Conservation (phyloP, 2,329 filamentous ascomycete species). For the Arachnomyces sp. region DNA sequence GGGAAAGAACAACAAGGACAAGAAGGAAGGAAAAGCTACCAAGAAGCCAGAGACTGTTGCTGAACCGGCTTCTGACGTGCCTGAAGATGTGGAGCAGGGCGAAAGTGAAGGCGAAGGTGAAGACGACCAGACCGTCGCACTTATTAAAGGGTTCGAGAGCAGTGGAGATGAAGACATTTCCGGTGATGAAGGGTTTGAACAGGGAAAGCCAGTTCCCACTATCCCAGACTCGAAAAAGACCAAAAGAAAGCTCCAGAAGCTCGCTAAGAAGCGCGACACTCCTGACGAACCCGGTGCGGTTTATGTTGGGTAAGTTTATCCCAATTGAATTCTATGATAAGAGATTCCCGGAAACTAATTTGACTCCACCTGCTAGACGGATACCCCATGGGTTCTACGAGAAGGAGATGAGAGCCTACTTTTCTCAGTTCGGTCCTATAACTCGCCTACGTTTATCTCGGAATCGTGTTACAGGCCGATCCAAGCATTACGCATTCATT, state of each 20-base stretch:
- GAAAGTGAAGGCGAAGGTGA: slow-evolving; percentile 30
- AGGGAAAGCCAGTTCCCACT: slow-evolving; percentile 35
- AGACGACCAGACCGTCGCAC: slow-evolving; percentile 47
- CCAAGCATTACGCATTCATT: slow-evolving; percentile 91
- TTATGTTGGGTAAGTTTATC: slow-evolving; percentile 61
- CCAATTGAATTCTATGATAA: not conserved
- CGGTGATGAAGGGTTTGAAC: slow-evolving; percentile 40
- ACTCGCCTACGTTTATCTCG: slow-evolving; percentile 72
- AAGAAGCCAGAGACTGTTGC: slow-evolving; percentile 23
- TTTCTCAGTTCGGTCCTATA: slow-evolving; percentile 85
- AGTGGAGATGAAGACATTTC: slow-evolving; percentile 43
- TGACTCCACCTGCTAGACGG: slow-evolving; percentile 41
- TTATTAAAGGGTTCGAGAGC: slow-evolving; percentile 51
- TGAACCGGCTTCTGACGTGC: slow-evolving; percentile 25
- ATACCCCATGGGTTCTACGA: slow-evolving; percentile 97
- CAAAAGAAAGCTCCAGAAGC: slow-evolving; percentile 45
- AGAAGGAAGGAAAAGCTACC: slow-evolving; percentile 11
- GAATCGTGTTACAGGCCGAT: slow-evolving; percentile 83
- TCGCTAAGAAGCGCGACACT: slow-evolving; percentile 39
- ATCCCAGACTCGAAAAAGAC: slow-evolving; percentile 40
- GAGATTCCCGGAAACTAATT: slow-evolving; percentile 13
- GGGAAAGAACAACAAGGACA: slow-evolving; percentile 14
- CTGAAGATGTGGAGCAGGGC: slow-evolving; percentile 18
- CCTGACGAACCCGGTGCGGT: slow-evolving; percentile 61
- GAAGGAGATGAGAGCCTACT: slow-evolving; percentile 87